Base-by-base conservation (phyloP, 192 early-diverging fungal genomes). In the Tieghemiomyces parasiticus region DNA sequence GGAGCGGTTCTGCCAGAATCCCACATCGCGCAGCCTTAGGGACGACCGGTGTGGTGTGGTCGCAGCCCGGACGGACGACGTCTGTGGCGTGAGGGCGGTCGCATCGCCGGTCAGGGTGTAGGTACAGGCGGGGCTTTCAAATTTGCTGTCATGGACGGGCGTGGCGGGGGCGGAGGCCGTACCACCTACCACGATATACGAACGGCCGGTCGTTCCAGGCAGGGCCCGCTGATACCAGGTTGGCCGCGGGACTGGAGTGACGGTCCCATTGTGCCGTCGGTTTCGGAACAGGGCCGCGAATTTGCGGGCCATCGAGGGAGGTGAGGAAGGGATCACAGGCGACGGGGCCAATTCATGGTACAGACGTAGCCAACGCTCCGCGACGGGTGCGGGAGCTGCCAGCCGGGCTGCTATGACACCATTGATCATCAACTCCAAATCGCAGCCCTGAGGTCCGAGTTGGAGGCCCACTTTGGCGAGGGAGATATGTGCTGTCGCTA, bases 401-500 rank as follows among this genome's bases (percentile, higher is more conserved):
- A 52, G 19, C 2, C 14, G 16, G 32, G 55, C 55, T 6, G 35
- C 32, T 0, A 38, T 14, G n/a, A 16, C 35, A 26, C 35, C 55
- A 28, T 58, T 32, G 1, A 58, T 32, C n/a, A 58, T 9, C 35
- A 58, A 38, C 13, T 22, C 26, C 19, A 58, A 35, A 19, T 38
- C 55, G 24, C 55, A 25, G 3, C n/a, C 20, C 3, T 58, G 30
- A 20, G 55, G 9, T 6, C 55, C 34, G 3, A n/a, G 9, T 0
- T 12, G 19, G 0, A 58, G 22, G n/a, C 26, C 33, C 16, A 58
- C 33, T 34, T 58, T 58, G 16, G 22, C 26, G 13, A 25, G 35
- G 16, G 55, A 14, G 35, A 58, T 35, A 20, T 58, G 35, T 3
- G 34, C 19, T 12, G 55, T 58, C 19, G 55, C 55, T 34, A 58